phyloP scores from a whole-genome alignment of 345 rosid species.

The Arabidopsis suecica region DNA sequence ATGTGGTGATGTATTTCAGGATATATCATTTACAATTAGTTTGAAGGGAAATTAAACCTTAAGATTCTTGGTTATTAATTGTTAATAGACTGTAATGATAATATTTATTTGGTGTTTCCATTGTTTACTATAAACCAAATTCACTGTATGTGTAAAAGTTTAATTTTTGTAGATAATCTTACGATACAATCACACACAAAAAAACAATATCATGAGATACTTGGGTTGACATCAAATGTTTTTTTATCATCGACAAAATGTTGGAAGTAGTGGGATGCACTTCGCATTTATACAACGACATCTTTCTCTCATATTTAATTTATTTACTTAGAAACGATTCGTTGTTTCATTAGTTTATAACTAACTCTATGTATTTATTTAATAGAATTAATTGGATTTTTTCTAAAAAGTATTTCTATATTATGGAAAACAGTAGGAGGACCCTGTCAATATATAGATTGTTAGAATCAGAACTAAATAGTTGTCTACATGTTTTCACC shows the following conservation, averaged over 20 bases:
- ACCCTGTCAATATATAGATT: slow-evolving; percentile 40
- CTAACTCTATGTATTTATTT: neutral
- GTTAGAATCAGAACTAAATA: slow-evolving; percentile 34
- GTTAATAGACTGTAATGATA: neutral
- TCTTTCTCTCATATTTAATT: slow-evolving; percentile 16
- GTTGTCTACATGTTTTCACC: slow-evolving; percentile 46
- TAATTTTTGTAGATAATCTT: slow-evolving; percentile 13
- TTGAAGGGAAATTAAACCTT: no score
- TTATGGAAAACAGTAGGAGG: slow-evolving; percentile 12
- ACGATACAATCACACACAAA: neutral
- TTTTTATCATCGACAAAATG: slow-evolving; percentile 27
- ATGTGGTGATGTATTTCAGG: slow-evolving; percentile 8
- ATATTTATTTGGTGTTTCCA: slow-evolving; percentile 1
- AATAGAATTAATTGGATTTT: neutral
- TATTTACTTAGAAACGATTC: slow-evolving; percentile 10
- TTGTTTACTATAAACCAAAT: slow-evolving; percentile 17
- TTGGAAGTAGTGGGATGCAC: slow-evolving; percentile 44
- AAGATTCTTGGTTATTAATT: neutral
- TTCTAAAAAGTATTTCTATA: neutral
- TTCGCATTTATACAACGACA: slow-evolving; percentile 33
- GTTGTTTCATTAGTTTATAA: slow-evolving; percentile 15
- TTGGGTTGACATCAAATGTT: slow-evolving; percentile 35
- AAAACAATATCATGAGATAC: slow-evolving; percentile 41
- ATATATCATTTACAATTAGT: slow-evolving; percentile 10
- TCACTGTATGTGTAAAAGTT: slow-evolving; percentile 3